Base-by-base conservation (phyloP, 768 basidiomycete genomes). In the Crepidotus variabilis region DNA sequence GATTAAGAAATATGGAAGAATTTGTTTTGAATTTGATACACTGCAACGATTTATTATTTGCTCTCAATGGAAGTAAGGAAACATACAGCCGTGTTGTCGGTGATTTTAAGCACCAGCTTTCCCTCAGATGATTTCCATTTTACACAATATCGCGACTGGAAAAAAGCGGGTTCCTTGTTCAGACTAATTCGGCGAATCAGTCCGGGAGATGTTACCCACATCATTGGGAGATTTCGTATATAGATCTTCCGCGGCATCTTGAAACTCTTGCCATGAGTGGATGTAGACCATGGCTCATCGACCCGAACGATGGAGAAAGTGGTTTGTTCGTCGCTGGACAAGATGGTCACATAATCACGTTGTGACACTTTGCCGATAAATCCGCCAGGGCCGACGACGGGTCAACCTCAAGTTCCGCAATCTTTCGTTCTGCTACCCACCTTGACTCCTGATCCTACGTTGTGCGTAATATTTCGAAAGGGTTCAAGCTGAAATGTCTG, bases 11-110 rank as follows among this genome's bases (percentile, higher is more conserved):
- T 67, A 96, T 87, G 51, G 91, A 92, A 2, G 94, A 97, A 63
- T 88, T 86, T 1, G 95, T 96, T 72, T 95, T 94, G 79, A 96
- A 98, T 72, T 95, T 97, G 63, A 98, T 79, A 70, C 94, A 96
- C 96, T 98, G 68, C 14, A 43, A 6, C 34, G 53, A 48, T 47
- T 49, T 14, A 21, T 16, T 35, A 57, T 51, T 20, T 5, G 18
- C 46, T 54, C 33, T 8, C 16, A 20, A 48, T n/a, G 13, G 46
- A 24, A 43, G 16, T 24, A 56, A 7, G 20, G 50, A 23, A 36
- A 79, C 90, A 63, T 69, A 96, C 96, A 65, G 87, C 88, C 34
- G 79, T 81, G 70, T 97, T 83, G 73, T 98, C 92, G 1, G 96
- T 98, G 66, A 98, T 87, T 76, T 96, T 97, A 60, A 98, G 78